Evolutionary conservation across 78 protist genomes (phyloP).

Genomic region (Emiliania huxleyi): DNA sequence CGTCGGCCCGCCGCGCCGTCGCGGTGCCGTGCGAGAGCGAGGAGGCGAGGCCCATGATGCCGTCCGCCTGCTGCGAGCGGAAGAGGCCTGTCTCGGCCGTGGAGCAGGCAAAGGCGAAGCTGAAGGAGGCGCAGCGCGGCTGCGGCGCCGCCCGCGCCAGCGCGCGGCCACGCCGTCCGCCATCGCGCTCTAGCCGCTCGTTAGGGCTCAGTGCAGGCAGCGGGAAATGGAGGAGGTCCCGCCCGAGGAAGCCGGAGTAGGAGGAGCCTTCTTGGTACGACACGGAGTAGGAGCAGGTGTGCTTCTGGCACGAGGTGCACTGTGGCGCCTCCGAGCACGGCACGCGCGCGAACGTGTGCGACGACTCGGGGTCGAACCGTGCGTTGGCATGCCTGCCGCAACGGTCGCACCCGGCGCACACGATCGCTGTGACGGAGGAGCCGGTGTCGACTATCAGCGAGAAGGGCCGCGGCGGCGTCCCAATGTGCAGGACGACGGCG

Average conservation of each 20-base stretch:
- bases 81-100: not conserved
- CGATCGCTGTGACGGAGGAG: not conserved
- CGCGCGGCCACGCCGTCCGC: no score
- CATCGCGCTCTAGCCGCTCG: no score
- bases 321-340: not conserved
- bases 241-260: not conserved
- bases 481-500: not conserved
- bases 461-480: not conserved
- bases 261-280: not conserved
- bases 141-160: no score
- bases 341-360: not conserved
- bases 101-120: not conserved
- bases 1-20: no score
- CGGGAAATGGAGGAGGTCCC: not conserved
- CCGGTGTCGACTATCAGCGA: slow-evolving; percentile 16
- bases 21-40: not conserved
- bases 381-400: not conserved
- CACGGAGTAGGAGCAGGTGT: not conserved
- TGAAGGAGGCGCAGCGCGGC: not conserved
- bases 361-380: not conserved
- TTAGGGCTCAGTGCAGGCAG: no score
- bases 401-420: not conserved
- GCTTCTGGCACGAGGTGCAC: not conserved
- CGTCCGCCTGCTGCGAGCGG: not conserved
- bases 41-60: slow-evolving; percentile 14